Evolutionary conservation across 106 monocot species (phyloP), one percentile per base, ranked within the genome.

Genomic region (Dioscorea alata): DNA sequence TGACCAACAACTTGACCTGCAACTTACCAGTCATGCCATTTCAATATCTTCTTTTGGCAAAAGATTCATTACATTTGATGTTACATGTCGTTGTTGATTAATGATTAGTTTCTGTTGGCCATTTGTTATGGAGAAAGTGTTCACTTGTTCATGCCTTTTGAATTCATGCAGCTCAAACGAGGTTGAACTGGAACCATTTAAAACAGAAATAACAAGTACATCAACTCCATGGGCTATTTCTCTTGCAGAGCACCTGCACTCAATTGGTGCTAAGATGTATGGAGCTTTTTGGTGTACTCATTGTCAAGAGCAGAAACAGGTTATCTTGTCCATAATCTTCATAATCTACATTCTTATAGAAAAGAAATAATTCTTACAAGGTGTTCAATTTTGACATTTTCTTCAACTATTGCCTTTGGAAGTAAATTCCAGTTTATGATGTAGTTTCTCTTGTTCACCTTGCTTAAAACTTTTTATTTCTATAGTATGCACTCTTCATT

Each of bases 221-320:
- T 99, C 97, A 64, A 87, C 76, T 63, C 81, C 89, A 63, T 90
- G 80, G 69, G 74, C 87, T 52, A 76, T 99, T 63, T 78, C 92
- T 62, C 88, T 99, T 69, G 97, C 97, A 63, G 82, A 87, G 60
- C 87, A 92, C 73, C 73, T 99, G 59, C 80, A 74, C 17, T 80
- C 89, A 17, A 79, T 99, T 63, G 97, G 92, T 52, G 97, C 97
- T 72, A 99, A 90, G 69, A 90, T 99, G 97, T 99, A 99, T 84
- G 97, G 97, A 19, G 97, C 97, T 62, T 99, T 99, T 67, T 99
- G 97, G 97, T 99, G 97, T 77, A 83, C 97, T 73, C 97, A 99
- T 77, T 99, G 97, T 71, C 73, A 72, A 50, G 97, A 99, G 71
- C 97, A 99, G 56, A 99, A 99, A 75, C 78, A 99, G 97, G 97